Percentiles rank a stretch among this genome's conserved stretches.
phyloP scores from a whole-genome alignment of 2,329 filamentous ascomycete species.

The Paecilomyces niveus region DNA sequence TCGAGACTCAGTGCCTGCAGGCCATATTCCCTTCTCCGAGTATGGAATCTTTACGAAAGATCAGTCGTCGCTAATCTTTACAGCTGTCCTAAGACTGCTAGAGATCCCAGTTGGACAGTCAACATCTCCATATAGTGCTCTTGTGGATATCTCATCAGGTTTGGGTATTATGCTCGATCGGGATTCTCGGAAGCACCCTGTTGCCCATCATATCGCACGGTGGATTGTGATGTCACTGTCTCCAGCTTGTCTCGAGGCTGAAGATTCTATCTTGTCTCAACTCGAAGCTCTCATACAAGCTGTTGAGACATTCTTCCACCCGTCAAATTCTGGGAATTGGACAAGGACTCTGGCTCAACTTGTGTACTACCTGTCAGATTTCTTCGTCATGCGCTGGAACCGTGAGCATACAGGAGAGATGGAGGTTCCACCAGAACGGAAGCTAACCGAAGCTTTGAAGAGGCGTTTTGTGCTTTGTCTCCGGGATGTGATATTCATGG shows the following conservation, averaged over 20 bases:
- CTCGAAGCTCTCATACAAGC: constrained; percentile 90
- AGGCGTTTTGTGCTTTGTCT: constrained; percentile 82
- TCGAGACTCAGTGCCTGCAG: constrained; percentile 69
- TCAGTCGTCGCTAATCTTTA: constrained; percentile 89
- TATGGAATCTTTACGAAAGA: constrained; percentile 89
- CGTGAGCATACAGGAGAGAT: constrained; percentile 89
- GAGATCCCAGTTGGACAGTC: constrained; percentile 97
- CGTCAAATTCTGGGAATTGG: constrained; percentile 90
- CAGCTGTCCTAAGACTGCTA: constrained; percentile 76
- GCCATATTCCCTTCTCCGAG: constrained; percentile 71
- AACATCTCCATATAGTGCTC: constrained; percentile 76
- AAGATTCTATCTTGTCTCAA: constrained; percentile 72
- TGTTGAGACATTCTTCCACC: constrained; percentile 97
- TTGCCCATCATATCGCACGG: constrained; percentile 83
- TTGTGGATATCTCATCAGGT: constrained; percentile 76
- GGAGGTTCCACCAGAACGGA: constrained; percentile 72
- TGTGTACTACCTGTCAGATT: constrained; percentile 85
- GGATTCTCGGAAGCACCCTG: constrained; percentile 87
- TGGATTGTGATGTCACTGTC: constrained; percentile 93
- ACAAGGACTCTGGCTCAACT: constrained; percentile 84
- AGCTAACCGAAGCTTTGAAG: constrained; percentile 73
- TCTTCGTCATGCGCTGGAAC: constrained; percentile 97
- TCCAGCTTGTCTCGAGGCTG: constrained; percentile 67
- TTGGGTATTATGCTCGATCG: constrained; percentile 81
- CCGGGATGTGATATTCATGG: constrained; percentile 94